Conservation (phyloP, 1,284 basidiomycete genomes). For the Fomitopsis pinicola region DNA sequence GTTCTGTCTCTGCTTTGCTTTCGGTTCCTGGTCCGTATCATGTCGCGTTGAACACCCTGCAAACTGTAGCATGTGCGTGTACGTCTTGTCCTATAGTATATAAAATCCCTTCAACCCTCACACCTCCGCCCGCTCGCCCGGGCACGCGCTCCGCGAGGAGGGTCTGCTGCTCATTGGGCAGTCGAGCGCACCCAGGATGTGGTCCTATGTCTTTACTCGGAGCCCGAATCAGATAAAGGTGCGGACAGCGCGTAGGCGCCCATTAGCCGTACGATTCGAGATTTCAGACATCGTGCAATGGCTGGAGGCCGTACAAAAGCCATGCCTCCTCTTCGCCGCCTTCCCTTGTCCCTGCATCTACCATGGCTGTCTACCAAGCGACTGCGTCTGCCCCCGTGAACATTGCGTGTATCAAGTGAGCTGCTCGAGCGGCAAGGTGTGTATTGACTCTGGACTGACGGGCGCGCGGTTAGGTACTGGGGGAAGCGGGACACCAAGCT, state of each 20-base stretch:
- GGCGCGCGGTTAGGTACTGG: constrained; percentile 73
- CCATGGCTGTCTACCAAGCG: constrained; percentile 75
- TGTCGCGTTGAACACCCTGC: constrained; percentile 28
- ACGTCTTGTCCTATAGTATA: constrained; percentile 30
- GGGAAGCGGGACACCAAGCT: constrained; percentile 95
- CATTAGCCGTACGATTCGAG: constrained; percentile 23
- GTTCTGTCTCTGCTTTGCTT: constrained; percentile 23
- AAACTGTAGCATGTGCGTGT: constrained; percentile 38
- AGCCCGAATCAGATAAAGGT: neutral
- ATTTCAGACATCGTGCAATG: constrained; percentile 25
- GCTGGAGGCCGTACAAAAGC: constrained; percentile 14
- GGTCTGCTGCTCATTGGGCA: neutral
- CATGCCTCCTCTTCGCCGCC: constrained; percentile 5
- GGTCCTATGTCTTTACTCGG: neutral
- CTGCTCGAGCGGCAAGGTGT: constrained; percentile 10
- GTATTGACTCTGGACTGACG: constrained; percentile 11
- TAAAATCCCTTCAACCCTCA: constrained; percentile 24
- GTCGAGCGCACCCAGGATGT: neutral
- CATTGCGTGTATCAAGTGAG: constrained; percentile 94
- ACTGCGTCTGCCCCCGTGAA: constrained; percentile 94
- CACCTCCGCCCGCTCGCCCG: neutral
- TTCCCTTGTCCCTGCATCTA: constrained; percentile 21
- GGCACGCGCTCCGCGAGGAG: neutral
- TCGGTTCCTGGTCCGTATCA: constrained; percentile 23
- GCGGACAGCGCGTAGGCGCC: constrained; percentile 4